Conservation (phyloP, 2,329 filamentous ascomycete species). For the Apiospora pterosperma region DNA sequence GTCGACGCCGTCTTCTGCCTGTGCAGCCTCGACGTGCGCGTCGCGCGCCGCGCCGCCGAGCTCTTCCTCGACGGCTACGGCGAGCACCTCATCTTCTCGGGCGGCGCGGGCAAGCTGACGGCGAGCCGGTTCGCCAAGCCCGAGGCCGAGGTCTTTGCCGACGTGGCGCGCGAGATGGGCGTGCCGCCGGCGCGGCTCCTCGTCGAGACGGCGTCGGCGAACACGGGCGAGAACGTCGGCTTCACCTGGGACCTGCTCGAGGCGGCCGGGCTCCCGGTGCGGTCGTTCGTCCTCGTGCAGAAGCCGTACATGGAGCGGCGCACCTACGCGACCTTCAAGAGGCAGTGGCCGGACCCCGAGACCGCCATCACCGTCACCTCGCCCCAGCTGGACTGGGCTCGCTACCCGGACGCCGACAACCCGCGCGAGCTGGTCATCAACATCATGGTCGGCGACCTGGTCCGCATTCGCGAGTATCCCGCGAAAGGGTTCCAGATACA, state of each 20-base stretch:
- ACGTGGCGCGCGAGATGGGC: slow-evolving; percentile 35
- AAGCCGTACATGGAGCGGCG: slow-evolving; percentile 48
- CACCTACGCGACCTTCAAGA: slow-evolving; percentile 42
- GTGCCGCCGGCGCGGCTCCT: slow-evolving; percentile 36
- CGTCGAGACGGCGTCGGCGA: slow-evolving; percentile 36
- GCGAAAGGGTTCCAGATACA: slow-evolving; percentile 39
- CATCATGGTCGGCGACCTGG: slow-evolving; percentile 42
- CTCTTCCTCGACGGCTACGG: slow-evolving; percentile 37
- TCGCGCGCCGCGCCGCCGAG: slow-evolving; percentile 38
- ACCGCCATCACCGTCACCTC: slow-evolving; percentile 37
- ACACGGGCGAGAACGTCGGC: slow-evolving; percentile 46
- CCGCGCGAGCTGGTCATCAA: slow-evolving; percentile 38
- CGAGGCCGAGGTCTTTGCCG: slow-evolving; percentile 41
- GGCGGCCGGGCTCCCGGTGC: slow-evolving; percentile 19
- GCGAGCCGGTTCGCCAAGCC: slow-evolving; percentile 33
- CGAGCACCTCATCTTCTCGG: slow-evolving; percentile 39
- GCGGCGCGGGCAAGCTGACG: slow-evolving; percentile 38
- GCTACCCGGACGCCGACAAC: slow-evolving; percentile 40
- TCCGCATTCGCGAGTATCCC: slow-evolving; percentile 41
- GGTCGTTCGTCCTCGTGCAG: slow-evolving; percentile 40
- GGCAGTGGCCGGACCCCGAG: slow-evolving; percentile 38
- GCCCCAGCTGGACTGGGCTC: slow-evolving; percentile 33
- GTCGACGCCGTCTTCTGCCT: slow-evolving; percentile 44
- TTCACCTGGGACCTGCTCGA: slow-evolving; percentile 36
- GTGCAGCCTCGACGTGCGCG: slow-evolving; percentile 43